Evolutionary conservation across 1,284 basidiomycete genomes (phyloP).

Genomic region (Taiwanofungus camphoratus): DNA sequence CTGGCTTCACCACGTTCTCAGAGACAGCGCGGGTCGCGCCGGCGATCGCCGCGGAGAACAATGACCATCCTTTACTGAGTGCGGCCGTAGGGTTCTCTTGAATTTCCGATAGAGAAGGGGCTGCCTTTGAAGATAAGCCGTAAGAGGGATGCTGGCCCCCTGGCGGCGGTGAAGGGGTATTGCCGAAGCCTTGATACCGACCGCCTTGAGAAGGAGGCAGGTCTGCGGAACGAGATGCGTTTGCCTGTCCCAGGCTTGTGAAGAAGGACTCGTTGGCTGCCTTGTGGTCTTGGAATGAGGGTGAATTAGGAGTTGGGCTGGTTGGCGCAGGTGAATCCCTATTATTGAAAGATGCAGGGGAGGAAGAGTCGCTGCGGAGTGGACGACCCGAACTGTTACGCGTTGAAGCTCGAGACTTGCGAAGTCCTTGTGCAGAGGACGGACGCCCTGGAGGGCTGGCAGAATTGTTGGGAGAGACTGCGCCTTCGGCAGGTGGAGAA

Average conservation of each 20-base stretch:
- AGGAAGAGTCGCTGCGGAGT: conserved; percentile 43
- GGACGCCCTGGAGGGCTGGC: conserved; percentile 45
- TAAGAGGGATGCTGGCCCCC: conserved; percentile 51
- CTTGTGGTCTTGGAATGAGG: conserved; percentile 50
- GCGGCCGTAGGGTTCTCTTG: conserved; percentile 77
- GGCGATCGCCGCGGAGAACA: conserved; percentile 69
- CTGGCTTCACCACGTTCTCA: conserved; percentile 80
- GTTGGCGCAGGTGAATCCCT: conserved; percentile 32
- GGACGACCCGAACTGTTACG: conserved; percentile 43
- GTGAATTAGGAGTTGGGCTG: conserved; percentile 30
- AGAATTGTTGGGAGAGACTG: conserved; percentile 27
- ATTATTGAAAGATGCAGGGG: conserved; percentile 48
- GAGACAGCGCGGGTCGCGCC: conserved; percentile 70
- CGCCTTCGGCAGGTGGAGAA: conserved; percentile 51
- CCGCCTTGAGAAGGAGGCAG: conserved; percentile 84
- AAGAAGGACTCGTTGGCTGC: conserved; percentile 75
- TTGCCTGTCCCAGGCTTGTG: conserved; percentile 62
- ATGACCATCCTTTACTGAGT: conserved; percentile 79
- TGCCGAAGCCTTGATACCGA: conserved; percentile 81
- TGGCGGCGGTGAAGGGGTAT: conserved; percentile 51
- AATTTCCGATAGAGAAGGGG: conserved; percentile 67
- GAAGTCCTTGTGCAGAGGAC: conserved; percentile 65
- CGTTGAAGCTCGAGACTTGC: conserved; percentile 66
- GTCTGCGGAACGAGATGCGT: conserved; percentile 64
- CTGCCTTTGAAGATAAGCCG: conserved; percentile 62